phyloP scores from a whole-genome alignment of 208 protist genomes.

The Hexamita inflata region DNA sequence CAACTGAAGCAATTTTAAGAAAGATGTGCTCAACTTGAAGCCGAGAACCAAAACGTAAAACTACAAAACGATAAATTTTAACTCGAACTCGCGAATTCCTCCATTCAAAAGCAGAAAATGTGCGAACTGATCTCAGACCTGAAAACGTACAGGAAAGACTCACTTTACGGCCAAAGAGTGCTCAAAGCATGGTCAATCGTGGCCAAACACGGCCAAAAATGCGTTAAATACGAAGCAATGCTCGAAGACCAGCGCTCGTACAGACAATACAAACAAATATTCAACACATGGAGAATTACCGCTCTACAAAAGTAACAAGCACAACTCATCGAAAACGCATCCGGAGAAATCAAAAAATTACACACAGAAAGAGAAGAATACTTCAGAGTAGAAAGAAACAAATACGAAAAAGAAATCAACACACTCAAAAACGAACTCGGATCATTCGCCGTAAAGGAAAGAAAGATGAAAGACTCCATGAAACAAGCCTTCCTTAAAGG shows the following conservation, averaged over 20 bases:
- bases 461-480: constrained; percentile 5
- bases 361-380: background rate
- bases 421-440: background rate
- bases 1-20: background rate
- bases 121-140: background rate
- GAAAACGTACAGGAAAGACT: background rate
- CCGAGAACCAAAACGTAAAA: constrained; percentile 2
- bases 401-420: constrained; percentile 10
- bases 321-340: background rate
- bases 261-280: background rate
- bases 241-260: background rate
- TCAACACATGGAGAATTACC: background rate
- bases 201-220: background rate
- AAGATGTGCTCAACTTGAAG: background rate
- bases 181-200: background rate
- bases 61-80: background rate
- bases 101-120: background rate
- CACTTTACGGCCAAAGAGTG: background rate
- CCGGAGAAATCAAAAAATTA: background rate
- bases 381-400: background rate
- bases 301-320: background rate
- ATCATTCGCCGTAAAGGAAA: background rate
- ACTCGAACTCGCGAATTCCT: background rate
- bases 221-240: background rate
- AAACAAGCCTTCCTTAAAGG: constrained; percentile 23